Percentiles rank a stretch among this genome's conserved stretches.
Evolutionary conservation across 352 stramenopile species (phyloP).

Genomic region (Halophytophthora batemanensis): DNA sequence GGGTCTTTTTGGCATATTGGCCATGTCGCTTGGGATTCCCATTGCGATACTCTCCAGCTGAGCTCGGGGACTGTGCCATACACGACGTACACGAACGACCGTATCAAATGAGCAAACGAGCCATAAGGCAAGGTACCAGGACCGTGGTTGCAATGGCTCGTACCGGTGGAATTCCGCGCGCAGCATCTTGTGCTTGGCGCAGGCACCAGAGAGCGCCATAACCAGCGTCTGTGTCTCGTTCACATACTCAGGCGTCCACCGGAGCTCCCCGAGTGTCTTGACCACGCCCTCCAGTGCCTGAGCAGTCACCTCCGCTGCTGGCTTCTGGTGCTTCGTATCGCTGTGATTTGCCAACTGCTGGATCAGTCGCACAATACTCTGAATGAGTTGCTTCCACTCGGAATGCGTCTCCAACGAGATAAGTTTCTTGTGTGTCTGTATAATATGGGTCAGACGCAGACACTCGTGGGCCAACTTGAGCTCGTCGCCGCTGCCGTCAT

Average conservation of each 20-base stretch:
- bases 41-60: slow-evolving; percentile 23
- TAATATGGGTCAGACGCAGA: slow-evolving; percentile 5
- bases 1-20: neutral
- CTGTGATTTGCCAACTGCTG: slow-evolving; percentile 10
- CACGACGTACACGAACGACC: slow-evolving; percentile 1
- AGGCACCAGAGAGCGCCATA: slow-evolving; percentile 16
- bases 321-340: slow-evolving; percentile 8
- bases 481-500: slow-evolving; percentile 5
- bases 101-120: neutral
- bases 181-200: slow-evolving; percentile 23
- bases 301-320: slow-evolving; percentile 14
- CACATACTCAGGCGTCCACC: slow-evolving; percentile 5
- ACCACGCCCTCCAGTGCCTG: slow-evolving; percentile 15
- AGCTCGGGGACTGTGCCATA: slow-evolving; percentile 12
- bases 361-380: slow-evolving; percentile 15
- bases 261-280: slow-evolving; percentile 7
- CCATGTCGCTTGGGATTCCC: slow-evolving; percentile 10
- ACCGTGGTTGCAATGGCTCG: neutral
- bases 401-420: slow-evolving; percentile 5
- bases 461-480: slow-evolving; percentile 12
- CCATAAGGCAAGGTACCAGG: slow-evolving; percentile 1
- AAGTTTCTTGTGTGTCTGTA: slow-evolving; percentile 9
- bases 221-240: slow-evolving; percentile 18
- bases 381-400: slow-evolving; percentile 11
- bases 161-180: slow-evolving; percentile 22